These are phyloP conservation scores for Apophysomyces variabilis DNA, from an alignment of 371 early-diverging fungal species.

Conservation along the genomic window DNA sequence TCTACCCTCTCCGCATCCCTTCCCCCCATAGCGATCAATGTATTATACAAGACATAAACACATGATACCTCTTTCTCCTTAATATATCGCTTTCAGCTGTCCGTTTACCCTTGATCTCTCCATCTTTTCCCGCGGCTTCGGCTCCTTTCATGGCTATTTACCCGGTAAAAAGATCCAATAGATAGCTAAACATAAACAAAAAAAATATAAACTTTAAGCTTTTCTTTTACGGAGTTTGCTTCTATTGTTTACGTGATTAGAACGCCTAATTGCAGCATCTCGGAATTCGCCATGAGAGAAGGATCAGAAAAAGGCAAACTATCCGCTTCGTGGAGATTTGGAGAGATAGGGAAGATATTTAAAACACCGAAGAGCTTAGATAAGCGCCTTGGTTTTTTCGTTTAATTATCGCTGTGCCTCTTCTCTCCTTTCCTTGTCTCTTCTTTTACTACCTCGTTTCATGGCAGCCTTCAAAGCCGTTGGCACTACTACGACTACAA, in stretches of 20 bases:
- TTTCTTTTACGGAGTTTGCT: no score
- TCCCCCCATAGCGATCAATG: no score
- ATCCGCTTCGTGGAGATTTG: conserved; percentile 3
- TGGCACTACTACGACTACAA: not conserved
- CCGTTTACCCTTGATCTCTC: not conserved
- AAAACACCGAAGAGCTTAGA: not conserved
- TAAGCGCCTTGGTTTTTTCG: not conserved
- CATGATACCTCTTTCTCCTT: no score
- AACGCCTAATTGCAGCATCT: no score
- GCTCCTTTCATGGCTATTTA: not conserved
- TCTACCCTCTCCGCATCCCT: no score
- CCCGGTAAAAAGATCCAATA: not conserved
- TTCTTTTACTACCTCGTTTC: not conserved
- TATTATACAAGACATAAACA: no score
- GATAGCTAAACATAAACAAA: not conserved
- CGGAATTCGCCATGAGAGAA: not conserved
- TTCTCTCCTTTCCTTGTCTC: not conserved
- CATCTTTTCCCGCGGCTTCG: not conserved
- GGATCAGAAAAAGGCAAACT: not conserved
- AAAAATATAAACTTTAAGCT: no score
- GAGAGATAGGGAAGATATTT: not conserved
- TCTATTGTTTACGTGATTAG: no score
- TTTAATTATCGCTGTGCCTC: not conserved
- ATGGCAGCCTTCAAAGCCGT: not conserved
- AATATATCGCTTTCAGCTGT: not conserved